Conservation (phyloP, 805 yeast genomes). For the Zygosaccharomyces rouxii region DNA sequence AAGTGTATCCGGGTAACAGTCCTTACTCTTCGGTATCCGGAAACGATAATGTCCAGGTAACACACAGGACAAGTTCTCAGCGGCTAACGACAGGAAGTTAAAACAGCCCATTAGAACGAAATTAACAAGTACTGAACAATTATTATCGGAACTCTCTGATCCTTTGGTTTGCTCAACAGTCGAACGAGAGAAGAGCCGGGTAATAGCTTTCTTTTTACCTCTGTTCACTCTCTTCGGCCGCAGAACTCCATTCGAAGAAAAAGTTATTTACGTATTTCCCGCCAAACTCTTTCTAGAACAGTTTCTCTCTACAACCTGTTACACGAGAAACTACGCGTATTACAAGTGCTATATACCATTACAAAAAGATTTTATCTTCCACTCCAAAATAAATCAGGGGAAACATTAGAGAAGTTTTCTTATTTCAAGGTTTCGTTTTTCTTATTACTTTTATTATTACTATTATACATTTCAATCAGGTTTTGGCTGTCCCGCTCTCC, state of each 20-base stretch:
- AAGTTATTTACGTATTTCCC: neutral
- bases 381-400: no score
- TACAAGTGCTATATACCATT: no score
- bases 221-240: neutral
- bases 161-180: no score
- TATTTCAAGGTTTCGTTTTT: neutral
- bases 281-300: neutral
- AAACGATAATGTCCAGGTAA: neutral
- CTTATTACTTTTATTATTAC: neutral
- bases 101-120: no score
- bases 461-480: neutral
- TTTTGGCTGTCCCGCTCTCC: constrained; percentile 1
- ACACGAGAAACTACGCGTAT: no score
- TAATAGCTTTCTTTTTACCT: neutral
- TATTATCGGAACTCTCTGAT: no score
- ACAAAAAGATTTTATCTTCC: no score
- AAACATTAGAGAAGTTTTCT: neutral
- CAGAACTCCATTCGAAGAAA: neutral
- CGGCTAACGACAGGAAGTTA: neutral
- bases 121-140: no score
- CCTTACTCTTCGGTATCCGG: neutral
- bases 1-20: neutral
- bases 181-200: no score
- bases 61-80: no score
- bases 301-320: no score